Evolutionary conservation across 2,329 filamentous ascomycete genomes (phyloP), one percentile per base, ranked within the genome.

Genomic region (Bipolaris sorokiniana): DNA sequence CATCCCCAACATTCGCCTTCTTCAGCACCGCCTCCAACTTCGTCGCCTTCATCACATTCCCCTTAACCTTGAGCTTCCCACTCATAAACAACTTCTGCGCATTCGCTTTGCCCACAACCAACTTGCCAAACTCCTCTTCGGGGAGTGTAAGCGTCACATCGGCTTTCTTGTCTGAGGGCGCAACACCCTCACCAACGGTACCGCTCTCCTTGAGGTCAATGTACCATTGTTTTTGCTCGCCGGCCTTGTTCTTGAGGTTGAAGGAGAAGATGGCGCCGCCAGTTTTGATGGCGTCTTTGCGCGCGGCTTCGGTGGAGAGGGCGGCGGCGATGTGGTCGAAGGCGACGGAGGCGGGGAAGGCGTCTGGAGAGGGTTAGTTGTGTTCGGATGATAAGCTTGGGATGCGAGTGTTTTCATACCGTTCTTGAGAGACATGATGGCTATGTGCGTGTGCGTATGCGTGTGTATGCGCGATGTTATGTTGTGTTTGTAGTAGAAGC

Each of bases 61-160:
- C 95, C 87, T 92, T 96, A 76, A 98, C 87, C 90, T 98, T 99
- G 75, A 99, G 84, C 85, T 97, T 97, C 71, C 95, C 95, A n/a
- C 86, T 86, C 94, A 99, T 98, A 82, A 98, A 97, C 64, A 99
- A 82, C 69, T 89, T 88, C 84, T 99, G 95, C 55, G 95, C 92
- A 75, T 97, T 97, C 70, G 91, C 92, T 83, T 96, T 92, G 76
- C 95, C 95, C 36, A 83, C 73, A 52, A 96, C 88, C 65, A 99
- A 85, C 76, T 90, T 88, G 65, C 82, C 86, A 75, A 99, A 99
- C 79, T 98, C 92, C 56, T 86, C 85, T 62, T 99, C 95, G 58
- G 88, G 90, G 66, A 98, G 86, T 5, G 84, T 78, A 44, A 98
- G 85, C n/a, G 91, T 96, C 58, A 98, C 94, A 75, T 88, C 91